Conservation (phyloP, 1,284 basidiomycete genomes). For the Melanopsichium pennsylvanicum region DNA sequence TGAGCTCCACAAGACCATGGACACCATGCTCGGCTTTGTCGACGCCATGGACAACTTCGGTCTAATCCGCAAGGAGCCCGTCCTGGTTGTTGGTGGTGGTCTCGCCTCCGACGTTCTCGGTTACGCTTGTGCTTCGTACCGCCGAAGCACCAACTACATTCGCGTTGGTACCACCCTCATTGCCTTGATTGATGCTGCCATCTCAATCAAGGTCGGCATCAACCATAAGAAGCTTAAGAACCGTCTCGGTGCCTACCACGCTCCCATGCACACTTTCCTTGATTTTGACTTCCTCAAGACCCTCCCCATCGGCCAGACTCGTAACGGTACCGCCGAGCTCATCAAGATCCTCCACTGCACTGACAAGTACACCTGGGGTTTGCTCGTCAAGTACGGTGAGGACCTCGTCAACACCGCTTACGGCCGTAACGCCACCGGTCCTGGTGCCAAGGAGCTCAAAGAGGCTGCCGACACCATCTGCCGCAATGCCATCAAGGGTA, state of each 20-base stretch:
- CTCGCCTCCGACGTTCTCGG: conserved; percentile 66
- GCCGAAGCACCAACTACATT: conserved; percentile 68
- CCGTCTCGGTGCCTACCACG: conserved; percentile 68
- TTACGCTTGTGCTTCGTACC: conserved; percentile 68
- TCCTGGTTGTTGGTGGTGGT: conserved; percentile 68
- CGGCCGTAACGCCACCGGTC: conserved; percentile 65
- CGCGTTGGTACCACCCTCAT: conserved; percentile 69
- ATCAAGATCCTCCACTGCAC: conserved; percentile 69
- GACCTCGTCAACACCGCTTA: conserved; percentile 68
- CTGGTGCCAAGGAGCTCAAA: conserved; percentile 65
- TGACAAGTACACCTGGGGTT: conserved; percentile 67
- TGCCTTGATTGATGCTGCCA: conserved; percentile 68
- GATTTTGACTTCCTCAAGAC: conserved; percentile 69
- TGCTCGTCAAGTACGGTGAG: conserved; percentile 68
- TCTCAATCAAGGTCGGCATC: conserved; percentile 67
- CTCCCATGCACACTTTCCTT: conserved; percentile 68
- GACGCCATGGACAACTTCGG: conserved; percentile 69
- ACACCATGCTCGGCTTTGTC: conserved; percentile 68
- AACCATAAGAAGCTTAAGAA: conserved; percentile 62
- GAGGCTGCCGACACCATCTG: conserved; percentile 66
- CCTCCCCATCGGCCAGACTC: conserved; percentile 67
- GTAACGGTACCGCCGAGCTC: conserved; percentile 69
- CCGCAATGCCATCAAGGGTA: conserved; percentile 68
- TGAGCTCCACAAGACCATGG: conserved; percentile 69
- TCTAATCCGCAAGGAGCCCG: conserved; percentile 68